Evolutionary conservation across 2,329 filamentous ascomycete genomes (phyloP), one percentile per base, ranked within the genome.

Genomic region (Didymella arachidicola): DNA sequence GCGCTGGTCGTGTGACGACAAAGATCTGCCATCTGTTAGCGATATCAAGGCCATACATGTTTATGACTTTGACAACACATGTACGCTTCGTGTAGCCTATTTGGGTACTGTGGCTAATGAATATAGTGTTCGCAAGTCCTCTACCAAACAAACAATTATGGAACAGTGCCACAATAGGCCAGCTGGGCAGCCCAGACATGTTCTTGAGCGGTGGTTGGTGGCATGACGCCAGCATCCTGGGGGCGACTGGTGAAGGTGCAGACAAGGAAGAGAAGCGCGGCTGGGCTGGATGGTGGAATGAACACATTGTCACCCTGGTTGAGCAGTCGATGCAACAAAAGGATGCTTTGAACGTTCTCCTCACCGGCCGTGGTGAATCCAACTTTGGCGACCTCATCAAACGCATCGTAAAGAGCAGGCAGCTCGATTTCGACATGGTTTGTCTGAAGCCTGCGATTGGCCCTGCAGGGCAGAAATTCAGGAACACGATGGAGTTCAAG

Each of bases 281-380:
- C 10, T 99, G 94, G 94, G 82, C 90, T 57, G 93, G 93, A 34
- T 97, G 92, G 90, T 99, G 95, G 95, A 98, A 98, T 72, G 94
- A 98, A 73, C 87, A 90, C 68, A 89, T 99, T 65, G 86, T 83
- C 53, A 86, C 93, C 68, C 85, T 98, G 29, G 92, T 96, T 39
- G 83, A 85, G 70, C 81, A 97, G 55, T 93, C 89, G 74, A 91
- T 91, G 82, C 80, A 90, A 72, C 92, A 97, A 73, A 90, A 92
- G 63, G 92, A 96, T 72, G 90, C 91, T 0, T 80, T 98, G 36
- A 92, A 87, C 49, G 89, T 99, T 42, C 85, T 98, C 11, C 82
- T 99, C 62, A 99, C 95, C 0, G 95, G 95, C 26, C 87, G 95
- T 39, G 87, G 87, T 32, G 93, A 97, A 78, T 81, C 82, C 11